Percentiles rank a stretch among this genome's conserved stretches.
These are phyloP conservation scores for Hibiscus trionum DNA, from an alignment of 345 rosid genomes.

Conservation along the genomic window DNA sequence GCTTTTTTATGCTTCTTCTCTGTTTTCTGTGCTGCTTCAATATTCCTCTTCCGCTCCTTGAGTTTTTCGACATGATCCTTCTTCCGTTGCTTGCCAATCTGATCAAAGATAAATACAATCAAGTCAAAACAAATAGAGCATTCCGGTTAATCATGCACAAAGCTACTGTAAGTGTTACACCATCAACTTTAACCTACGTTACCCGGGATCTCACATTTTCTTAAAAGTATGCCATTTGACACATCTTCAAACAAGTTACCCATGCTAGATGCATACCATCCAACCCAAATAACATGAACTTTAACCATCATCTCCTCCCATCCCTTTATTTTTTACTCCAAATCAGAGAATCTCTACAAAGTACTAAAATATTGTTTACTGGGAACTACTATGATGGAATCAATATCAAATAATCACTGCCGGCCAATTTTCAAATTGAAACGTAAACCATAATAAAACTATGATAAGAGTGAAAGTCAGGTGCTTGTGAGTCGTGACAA, in stretches of 20 bases:
- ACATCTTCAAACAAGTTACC: neutral
- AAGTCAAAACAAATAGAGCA: neutral
- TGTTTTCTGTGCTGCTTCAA: conserved; percentile 22
- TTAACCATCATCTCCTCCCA: neutral
- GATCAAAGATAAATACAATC: conserved; percentile 8
- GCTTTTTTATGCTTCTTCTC: conserved; percentile 17
- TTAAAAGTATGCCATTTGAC: neutral
- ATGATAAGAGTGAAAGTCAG: neutral
- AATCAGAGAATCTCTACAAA: neutral
- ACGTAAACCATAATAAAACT: neutral
- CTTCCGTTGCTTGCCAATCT: conserved; percentile 42
- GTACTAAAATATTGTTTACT: neutral
- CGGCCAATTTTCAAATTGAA: neutral
- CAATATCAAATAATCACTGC: neutral
- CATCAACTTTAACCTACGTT: neutral
- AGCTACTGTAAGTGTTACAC: neutral
- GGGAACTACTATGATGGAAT: neutral
- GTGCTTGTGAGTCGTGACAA: neutral
- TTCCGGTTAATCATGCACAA: neutral
- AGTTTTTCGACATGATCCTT: conserved; percentile 32
- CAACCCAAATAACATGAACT: neutral
- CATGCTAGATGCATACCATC: neutral
- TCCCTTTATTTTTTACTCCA: neutral
- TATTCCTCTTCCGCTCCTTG: conserved; percentile 47
- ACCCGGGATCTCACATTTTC: neutral